Evolutionary conservation across 495 filamentous ascomycete species (phyloP).

Genomic region (Aspergillus coremiiformis): DNA sequence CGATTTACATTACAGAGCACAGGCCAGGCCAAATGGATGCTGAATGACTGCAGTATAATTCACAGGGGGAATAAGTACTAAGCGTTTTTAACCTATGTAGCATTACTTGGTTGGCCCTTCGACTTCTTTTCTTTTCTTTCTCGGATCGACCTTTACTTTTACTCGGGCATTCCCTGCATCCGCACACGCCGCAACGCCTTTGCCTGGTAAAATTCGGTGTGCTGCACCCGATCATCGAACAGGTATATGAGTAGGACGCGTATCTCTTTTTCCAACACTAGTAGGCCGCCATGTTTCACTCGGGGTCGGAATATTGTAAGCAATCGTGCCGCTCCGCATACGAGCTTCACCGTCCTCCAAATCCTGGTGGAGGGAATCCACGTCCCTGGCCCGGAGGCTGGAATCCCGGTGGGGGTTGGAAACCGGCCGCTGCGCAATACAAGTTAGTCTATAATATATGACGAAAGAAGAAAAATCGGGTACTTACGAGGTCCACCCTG

Average conservation of each 20-base stretch:
- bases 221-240: constrained; percentile 17
- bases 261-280: constrained; percentile 1
- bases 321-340: constrained; percentile 16
- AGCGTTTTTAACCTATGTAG: constrained; percentile 23
- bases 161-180: constrained; percentile 29
- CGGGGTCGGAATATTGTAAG: constrained; percentile 5
- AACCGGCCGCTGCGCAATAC: constrained; percentile 41
- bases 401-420: constrained; percentile 67
- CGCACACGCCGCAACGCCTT: constrained; percentile 46
- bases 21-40: no score
- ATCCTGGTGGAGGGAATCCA: constrained; percentile 70
- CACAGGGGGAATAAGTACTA: constrained; percentile 13
- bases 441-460: constrained; percentile 15
- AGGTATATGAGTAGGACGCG: constrained; percentile 5
- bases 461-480: background rate
- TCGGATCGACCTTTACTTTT: constrained; percentile 23
- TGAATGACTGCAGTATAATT: background rate
- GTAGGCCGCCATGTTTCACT: constrained; percentile 8
- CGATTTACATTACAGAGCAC: background rate
- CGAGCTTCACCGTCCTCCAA: constrained; percentile 56
- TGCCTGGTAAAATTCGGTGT: constrained; percentile 32
- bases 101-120: constrained; percentile 30
- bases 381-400: constrained; percentile 56
- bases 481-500: constrained; percentile 54
- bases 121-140: constrained; percentile 20